Evolutionary conservation across 176 grass and related monocot genomes (phyloP), one percentile per base, ranked within the genome.

Genomic region (Oryza officinalis): DNA sequence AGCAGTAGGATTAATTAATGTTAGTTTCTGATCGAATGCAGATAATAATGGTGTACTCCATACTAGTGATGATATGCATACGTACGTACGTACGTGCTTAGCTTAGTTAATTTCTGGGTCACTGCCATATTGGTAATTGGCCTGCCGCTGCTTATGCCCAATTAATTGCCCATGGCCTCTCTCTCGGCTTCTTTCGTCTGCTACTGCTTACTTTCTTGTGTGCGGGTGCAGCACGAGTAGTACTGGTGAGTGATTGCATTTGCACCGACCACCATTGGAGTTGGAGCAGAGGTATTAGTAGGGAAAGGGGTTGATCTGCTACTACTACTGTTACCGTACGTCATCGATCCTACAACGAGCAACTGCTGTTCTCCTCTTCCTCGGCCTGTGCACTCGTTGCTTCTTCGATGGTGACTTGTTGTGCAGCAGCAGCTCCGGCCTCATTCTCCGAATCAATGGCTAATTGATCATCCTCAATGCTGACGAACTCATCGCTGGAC

Each of bases 401-500:
- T 57, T 57, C 47, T 38, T 38, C 37, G 37, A 38, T 38, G 47
- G 17, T 50, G 47, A 50, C 20, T n/a, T 57, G 52, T 57, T 38
- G 37, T 38, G 37, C 37, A 38, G 37, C 37, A 38, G 15, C 7
- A 50, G 47, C 15, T 50, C 47, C 47, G 47, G 15, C 47, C 47
- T 50, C 47, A 50, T 50, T 50, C 50, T 20, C 50, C 20, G 50
- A 54, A 22, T 54, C 22, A 22, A 60, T 8, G 20, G 22, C 54
- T 23, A 38, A 8, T 38, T 38, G 37, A 38, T 72, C 75, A 18
- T 80, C 71, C 80, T 83, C 89, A 0, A 91, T 10, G 75, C 84
- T 80, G 68, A 81, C 14, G 73, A 86, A 88, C 26, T 72, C 79
- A 28, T 88, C 84, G 9, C 61, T 83, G 47, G 80, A 86, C 49